Base-by-base conservation (phyloP, 2,329 filamentous ascomycete genomes). In the Chlorencoelia australis region DNA sequence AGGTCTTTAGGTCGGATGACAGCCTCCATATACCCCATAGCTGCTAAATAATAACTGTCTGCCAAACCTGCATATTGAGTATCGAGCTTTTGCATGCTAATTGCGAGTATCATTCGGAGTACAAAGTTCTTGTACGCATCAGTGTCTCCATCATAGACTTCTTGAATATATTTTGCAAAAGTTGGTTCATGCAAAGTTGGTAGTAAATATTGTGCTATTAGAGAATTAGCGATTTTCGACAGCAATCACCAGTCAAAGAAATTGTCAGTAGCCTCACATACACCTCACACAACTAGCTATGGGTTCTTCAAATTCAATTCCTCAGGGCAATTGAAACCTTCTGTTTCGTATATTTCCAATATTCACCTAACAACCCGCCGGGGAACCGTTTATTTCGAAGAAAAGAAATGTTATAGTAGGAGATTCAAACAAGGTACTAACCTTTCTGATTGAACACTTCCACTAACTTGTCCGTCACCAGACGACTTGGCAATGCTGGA, bases 1-100 rank as follows among this genome's bases (percentile, higher is more conserved):
- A 95, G 62, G 56, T 96, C 85, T 67, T 94, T 94, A n/a, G 81
- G 78, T 35, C 79, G 78, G 37, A 96, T 72, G 8, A 93, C 79
- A 3, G 77, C 75, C 57, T 95, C 84, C 43, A 96, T 77, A 50
- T 79, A 79, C 43, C 80, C 77, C 63, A 96, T 78, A 4, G 89
- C 89, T 16, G 88, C 83, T 15, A 95, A 70, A 54, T 95, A 96
- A 62, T 94, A 96, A 55, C 86, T 88, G 60, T 96, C 89, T 19
- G 91, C 89, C 18, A 96, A 66, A 16, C 88, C 88, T n/a, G 88
- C 87, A 58, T 91, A 96, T 46, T 84, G 79, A 0, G 80, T 75
- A 55, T 88, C 85, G 52, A 95, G 70, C 59, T 93, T 94, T 60
- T 96, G 89, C 60, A 96, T 73, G 57, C 86, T 89, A 53, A 95